These are phyloP conservation scores for Myxozyma lipomycoides DNA, from an alignment of 805 yeast genomes.

Conservation along the genomic window DNA sequence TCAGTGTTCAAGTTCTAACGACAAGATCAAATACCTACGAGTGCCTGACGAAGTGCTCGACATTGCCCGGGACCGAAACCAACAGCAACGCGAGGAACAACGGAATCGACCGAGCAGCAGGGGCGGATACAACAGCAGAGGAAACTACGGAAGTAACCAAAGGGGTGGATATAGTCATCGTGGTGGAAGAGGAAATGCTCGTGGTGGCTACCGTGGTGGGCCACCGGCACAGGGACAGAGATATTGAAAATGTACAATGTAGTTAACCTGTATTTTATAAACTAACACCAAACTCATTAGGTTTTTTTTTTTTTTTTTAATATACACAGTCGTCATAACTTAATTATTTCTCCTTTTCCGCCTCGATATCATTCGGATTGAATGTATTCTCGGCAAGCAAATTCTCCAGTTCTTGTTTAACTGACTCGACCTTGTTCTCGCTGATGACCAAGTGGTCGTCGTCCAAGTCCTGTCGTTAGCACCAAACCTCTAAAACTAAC, in stretches of 20 bases:
- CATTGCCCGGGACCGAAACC: slow-evolving; percentile 40
- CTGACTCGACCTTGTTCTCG: slow-evolving; percentile 65
- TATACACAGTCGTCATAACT: background rate
- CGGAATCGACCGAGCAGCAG: slow-evolving; percentile 18
- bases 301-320: too few species aligned
- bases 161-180: slow-evolving; percentile 8
- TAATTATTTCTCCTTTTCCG: background rate
- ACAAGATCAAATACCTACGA: slow-evolving; percentile 41
- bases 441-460: slow-evolving; percentile 86
- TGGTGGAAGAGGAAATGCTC: slow-evolving; percentile 20
- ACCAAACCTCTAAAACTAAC: slow-evolving; percentile 17
- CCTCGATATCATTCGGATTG: slow-evolving; percentile 61
- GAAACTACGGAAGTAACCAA: slow-evolving; percentile 4
- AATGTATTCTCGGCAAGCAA: slow-evolving; percentile 78
- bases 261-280: background rate
- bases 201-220: slow-evolving; percentile 15
- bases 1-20: slow-evolving; percentile 20
- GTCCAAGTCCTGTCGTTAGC: slow-evolving; percentile 62
- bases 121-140: slow-evolving; percentile 22
- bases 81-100: slow-evolving; percentile 36
- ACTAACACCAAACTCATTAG: background rate
- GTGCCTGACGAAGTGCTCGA: slow-evolving; percentile 42
- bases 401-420: slow-evolving; percentile 72
- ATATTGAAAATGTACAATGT: background rate
- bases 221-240: background rate